Conservation (phyloP, 352 stramenopile species). For the Phytophthora kernoviae region DNA sequence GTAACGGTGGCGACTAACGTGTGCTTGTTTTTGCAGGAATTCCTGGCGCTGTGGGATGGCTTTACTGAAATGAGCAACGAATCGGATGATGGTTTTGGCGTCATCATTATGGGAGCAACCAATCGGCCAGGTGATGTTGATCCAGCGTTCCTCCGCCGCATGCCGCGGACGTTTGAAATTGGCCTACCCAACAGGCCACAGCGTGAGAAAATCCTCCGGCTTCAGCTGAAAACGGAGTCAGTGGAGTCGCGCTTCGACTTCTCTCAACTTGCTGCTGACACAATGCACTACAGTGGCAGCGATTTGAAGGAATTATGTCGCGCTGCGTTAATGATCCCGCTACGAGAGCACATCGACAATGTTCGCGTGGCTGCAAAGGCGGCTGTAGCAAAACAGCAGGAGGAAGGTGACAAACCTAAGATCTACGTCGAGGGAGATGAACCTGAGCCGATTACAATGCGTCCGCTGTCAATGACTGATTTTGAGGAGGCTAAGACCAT, state of each 20-base stretch:
- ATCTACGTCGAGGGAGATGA: conserved; percentile 39
- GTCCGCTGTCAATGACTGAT: conserved; percentile 75
- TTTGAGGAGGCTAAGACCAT: conserved; percentile 88
- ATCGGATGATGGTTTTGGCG: conserved; percentile 74
- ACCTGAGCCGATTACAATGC: conserved; percentile 47
- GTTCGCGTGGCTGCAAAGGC: conserved; percentile 46
- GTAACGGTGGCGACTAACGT: conserved; percentile 21
- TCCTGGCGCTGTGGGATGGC: conserved; percentile 98
- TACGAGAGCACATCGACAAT: conserved; percentile 83
- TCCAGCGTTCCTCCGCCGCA: conserved; percentile 94
- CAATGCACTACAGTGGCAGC: conserved; percentile 94
- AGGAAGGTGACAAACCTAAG: conserved; percentile 32
- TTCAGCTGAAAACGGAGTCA: conserved; percentile 91
- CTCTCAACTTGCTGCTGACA: conserved; percentile 79
- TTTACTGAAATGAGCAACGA: conserved; percentile 85
- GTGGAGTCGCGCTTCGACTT: conserved; percentile 84
- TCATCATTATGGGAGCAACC: conserved; percentile 97
- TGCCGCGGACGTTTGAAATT: conserved; percentile 97
- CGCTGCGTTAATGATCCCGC: conserved; percentile 85
- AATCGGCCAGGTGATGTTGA: conserved; percentile 94
- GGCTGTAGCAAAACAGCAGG: conserved; percentile 30
- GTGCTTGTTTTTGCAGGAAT: conserved; percentile 71
- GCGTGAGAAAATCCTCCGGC: conserved; percentile 93
- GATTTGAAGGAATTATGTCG: conserved; percentile 94
- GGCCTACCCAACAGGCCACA: conserved; percentile 86